Evolutionary conservation across 257 asterid genomes (phyloP).

Genomic region (Capsicum baccatum): DNA sequence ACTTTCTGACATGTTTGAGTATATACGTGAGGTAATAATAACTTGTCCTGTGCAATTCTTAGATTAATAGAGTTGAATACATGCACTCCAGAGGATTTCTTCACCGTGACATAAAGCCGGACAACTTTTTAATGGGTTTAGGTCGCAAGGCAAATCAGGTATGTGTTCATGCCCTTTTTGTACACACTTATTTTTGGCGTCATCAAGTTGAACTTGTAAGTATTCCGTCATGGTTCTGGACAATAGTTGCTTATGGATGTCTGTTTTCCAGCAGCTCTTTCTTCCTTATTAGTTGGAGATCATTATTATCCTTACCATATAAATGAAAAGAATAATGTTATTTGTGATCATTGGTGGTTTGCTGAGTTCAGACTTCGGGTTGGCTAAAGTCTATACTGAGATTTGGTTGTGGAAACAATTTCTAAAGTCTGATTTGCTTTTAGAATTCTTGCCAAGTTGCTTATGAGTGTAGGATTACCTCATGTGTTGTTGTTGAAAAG

Average conservation of each 20-base stretch:
- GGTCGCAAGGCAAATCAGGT: conserved; percentile 99
- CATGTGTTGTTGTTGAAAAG: background rate
- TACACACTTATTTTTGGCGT: background rate
- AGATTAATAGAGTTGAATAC: conserved; percentile 96
- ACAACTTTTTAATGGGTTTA: conserved; percentile 91
- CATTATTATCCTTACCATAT: background rate
- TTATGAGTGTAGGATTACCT: background rate
- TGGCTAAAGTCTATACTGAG: background rate
- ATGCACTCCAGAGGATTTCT: conserved; percentile 96
- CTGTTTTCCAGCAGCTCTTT: background rate
- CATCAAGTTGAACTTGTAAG: background rate
- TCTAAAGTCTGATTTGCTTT: background rate
- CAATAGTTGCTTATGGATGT: background rate
- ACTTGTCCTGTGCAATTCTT: conserved; percentile 31
- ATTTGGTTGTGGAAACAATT: conserved; percentile 13
- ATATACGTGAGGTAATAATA: conserved; percentile 8
- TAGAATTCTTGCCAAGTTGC: background rate
- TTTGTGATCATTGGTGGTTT: background rate
- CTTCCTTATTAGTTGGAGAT: background rate
- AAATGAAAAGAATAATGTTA: background rate
- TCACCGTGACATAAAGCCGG: conserved; percentile 98
- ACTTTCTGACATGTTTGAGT: conserved; percentile 30
- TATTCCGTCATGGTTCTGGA: background rate
- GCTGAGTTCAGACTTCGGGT: background rate
- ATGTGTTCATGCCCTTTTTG: conserved; percentile 14